phyloP scores from a whole-genome alignment of 2,329 filamentous ascomycete genomes.

The Fusarium falciforme region DNA sequence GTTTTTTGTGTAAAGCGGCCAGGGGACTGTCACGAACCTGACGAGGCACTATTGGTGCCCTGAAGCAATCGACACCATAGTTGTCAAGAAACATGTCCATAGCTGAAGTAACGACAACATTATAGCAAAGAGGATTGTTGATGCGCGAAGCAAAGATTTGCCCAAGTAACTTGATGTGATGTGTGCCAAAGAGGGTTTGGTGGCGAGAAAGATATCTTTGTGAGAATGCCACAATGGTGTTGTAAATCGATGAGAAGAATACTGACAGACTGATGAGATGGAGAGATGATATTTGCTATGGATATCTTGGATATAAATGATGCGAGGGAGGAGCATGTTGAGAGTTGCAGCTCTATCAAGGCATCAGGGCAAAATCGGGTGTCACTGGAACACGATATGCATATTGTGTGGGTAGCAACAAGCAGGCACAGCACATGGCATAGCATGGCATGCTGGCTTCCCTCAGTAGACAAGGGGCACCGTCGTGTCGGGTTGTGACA shows the following conservation, averaged over 20 bases:
- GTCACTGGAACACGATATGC: background rate
- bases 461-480: slow-evolving; percentile 8
- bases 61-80: background rate
- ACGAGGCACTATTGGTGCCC: background rate
- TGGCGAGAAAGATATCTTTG: background rate
- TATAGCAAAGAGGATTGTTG: background rate
- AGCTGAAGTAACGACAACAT: background rate
- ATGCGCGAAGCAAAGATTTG: background rate
- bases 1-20: background rate
- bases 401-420: background rate
- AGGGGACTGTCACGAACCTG: background rate
- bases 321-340: background rate
- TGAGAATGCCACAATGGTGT: background rate
- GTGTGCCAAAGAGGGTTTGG: background rate
- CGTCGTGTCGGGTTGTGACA: slow-evolving; percentile 22
- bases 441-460: background rate
- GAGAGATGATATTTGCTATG: background rate
- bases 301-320: background rate
- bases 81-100: background rate
- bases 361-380: background rate
- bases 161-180: background rate
- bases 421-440: background rate
- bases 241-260: background rate
- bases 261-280: background rate
- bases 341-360: background rate